Conservation (phyloP, 2,329 filamentous ascomycete genomes). For the Sporothrix protearum region DNA sequence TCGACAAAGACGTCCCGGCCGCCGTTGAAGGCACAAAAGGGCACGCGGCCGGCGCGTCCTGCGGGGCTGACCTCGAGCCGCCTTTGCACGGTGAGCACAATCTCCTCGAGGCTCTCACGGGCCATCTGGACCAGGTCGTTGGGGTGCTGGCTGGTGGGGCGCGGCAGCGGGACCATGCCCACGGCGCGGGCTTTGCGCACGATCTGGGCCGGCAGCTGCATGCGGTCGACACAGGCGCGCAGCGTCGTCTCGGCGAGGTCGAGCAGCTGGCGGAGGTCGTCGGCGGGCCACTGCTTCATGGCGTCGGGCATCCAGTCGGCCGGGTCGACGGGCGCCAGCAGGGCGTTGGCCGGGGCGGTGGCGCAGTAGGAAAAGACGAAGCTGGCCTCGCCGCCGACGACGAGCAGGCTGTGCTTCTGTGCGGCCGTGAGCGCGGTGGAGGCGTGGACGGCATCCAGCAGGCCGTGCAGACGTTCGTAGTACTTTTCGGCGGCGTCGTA, state of each 20-base stretch:
- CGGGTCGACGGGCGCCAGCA: constrained; percentile 64
- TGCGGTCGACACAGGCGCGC: constrained; percentile 71
- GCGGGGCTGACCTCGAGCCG: constrained; percentile 77
- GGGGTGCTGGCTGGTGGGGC: background rate
- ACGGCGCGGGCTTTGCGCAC: constrained; percentile 87
- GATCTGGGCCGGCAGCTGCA: constrained; percentile 74
- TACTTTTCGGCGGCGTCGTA: constrained; percentile 87
- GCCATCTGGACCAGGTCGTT: constrained; percentile 54
- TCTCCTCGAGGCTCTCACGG: constrained; percentile 90
- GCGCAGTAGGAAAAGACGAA: constrained; percentile 82
- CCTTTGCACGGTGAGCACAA: constrained; percentile 89
- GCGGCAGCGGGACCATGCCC: constrained; percentile 60
- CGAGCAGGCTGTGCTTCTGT: constrained; percentile 75
- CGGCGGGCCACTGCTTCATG: constrained; percentile 72
- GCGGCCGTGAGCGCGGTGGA: constrained; percentile 51
- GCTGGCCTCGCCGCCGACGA: constrained; percentile 95
- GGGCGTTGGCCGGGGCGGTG: constrained; percentile 60
- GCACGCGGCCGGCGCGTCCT: constrained; percentile 56
- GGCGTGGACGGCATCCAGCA: constrained; percentile 71
- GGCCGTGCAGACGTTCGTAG: constrained; percentile 78
- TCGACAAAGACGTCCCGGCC: constrained; percentile 98
- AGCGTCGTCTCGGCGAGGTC: constrained; percentile 85
- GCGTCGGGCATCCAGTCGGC: constrained; percentile 71
- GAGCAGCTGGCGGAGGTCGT: constrained; percentile 74
- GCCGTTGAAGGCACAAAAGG: constrained; percentile 97